Conservation (phyloP, 2,329 filamentous ascomycete species). For the Pseudogymnoascus sp. region DNA sequence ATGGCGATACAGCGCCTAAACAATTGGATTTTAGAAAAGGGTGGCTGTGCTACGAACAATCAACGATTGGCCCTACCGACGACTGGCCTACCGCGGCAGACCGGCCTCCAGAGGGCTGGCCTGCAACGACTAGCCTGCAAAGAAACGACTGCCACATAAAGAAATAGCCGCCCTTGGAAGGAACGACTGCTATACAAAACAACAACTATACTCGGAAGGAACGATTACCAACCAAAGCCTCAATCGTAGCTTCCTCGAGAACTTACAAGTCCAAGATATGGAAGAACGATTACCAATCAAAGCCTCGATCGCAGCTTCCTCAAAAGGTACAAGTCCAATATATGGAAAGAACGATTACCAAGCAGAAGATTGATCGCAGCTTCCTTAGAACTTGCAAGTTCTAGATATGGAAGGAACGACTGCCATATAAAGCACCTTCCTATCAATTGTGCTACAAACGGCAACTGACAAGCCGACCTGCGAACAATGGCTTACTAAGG, state of each 20-base stretch:
- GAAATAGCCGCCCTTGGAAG: background rate
- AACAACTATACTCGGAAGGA: background rate
- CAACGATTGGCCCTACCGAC: background rate
- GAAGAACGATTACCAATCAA: no score
- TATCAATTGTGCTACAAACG: background rate
- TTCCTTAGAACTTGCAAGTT: no score
- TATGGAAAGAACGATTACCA: background rate
- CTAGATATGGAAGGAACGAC: background rate
- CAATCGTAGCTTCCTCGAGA: constrained; percentile 8
- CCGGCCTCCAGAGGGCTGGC: background rate
- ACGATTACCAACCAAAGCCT: background rate
- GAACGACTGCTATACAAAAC: background rate
- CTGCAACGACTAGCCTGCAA: background rate
- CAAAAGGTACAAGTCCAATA: constrained; percentile 25
- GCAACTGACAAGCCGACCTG: background rate
- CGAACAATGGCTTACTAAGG: background rate
- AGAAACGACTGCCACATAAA: background rate
- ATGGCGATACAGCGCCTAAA: background rate
- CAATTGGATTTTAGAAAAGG: background rate
- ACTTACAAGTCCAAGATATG: constrained; percentile 23
- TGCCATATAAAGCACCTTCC: background rate
- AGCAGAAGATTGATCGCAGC: no score
- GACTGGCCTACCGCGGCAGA: background rate
- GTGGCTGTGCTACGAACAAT: background rate
- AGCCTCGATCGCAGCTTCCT: background rate